Percentiles rank a stretch among this genome's conserved stretches.
Conservation (phyloP, 1,284 basidiomycete genomes). For the Schizophyllum amplum region DNA sequence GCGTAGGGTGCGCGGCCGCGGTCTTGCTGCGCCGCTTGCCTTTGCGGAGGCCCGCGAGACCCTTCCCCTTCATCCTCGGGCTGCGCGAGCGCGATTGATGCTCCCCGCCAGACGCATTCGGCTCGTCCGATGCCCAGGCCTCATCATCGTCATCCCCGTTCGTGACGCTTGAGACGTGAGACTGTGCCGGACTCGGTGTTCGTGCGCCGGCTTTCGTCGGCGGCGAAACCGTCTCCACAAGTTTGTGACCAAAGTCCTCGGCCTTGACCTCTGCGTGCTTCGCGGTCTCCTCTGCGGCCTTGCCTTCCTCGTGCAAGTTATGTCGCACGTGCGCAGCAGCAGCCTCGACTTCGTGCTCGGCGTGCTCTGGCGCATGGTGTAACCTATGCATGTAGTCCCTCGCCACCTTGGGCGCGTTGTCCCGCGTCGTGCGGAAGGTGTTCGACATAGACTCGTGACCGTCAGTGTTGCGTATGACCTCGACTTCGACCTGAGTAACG, state of each 20-base stretch:
- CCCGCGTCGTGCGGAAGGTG: conserved; percentile 6
- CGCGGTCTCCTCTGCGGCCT: conserved; percentile 17
- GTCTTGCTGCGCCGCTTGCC: conserved; percentile 2
- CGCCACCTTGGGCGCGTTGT: conserved; percentile 6
- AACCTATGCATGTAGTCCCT: conserved; percentile 9
- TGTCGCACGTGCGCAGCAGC: conserved; percentile 17
- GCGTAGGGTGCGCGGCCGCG: conserved; percentile 9
- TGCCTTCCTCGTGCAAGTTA: conserved; percentile 25
- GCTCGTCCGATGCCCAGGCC: conserved; percentile 21
- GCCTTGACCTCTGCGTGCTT: conserved; percentile 10
- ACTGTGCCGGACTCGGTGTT: neutral
- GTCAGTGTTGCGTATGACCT: conserved; percentile 43
- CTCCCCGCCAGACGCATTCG: conserved; percentile 2
- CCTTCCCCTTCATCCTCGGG: conserved; percentile 6
- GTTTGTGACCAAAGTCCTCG: conserved; percentile 8
- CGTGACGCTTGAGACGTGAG: neutral
- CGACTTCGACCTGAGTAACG: conserved; percentile 47
- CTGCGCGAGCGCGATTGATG: conserved; percentile 1
- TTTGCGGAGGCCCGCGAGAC: conserved; percentile 11
- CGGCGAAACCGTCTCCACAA: conserved; percentile 8
- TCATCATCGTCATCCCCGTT: conserved; percentile 20
- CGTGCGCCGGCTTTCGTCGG: neutral
- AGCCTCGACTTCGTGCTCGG: neutral
- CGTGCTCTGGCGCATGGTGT: conserved; percentile 12
- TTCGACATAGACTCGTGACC: conserved; percentile 16